Evolutionary conservation across 768 basidiomycete genomes (phyloP).

Genomic region (Rhodosporidiobolus sp.): DNA sequence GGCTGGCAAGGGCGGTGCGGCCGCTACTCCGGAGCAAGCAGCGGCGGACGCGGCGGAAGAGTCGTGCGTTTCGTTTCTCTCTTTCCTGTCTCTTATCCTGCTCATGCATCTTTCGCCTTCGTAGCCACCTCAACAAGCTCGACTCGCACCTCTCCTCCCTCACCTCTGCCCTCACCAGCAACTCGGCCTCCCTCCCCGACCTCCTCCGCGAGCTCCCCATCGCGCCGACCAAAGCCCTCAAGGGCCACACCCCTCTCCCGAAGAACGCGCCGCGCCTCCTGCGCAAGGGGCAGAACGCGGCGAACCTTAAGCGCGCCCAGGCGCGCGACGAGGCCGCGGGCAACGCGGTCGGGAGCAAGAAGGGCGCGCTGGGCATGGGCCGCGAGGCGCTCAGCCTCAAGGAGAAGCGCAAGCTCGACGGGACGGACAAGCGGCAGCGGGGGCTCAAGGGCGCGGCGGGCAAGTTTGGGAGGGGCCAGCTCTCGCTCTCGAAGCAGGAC

Average conservation of each 20-base stretch:
- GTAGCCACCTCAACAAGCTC: conserved; percentile 72
- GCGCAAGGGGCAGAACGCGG: conserved; percentile 31
- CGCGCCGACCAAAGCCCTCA: conserved; percentile 22
- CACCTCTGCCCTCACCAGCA: conserved; percentile 70
- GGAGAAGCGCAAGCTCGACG: conserved; percentile 36
- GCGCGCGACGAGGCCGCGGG: conserved; percentile 31
- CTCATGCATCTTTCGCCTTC: conserved; percentile 56
- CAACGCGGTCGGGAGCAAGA: conserved; percentile 3
- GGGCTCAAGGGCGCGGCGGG: conserved; percentile 28
- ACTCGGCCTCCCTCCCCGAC: conserved; percentile 22
- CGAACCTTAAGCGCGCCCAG: conserved; percentile 35
- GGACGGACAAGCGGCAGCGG: conserved; percentile 35
- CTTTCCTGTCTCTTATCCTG: background rate
- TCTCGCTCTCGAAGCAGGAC: conserved; percentile 30
- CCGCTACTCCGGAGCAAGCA: background rate
- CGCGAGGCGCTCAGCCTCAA: conserved; percentile 32
- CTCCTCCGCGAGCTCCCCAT: conserved; percentile 35
- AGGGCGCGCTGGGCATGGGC: background rate
- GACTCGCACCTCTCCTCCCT: conserved; percentile 76
- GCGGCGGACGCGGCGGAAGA: conserved; percentile 26
- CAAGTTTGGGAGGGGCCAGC: conserved; percentile 25
- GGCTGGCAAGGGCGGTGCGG: background rate
- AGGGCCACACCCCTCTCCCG: conserved; percentile 39
- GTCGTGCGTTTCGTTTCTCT: conserved; percentile 23
- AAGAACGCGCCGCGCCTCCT: conserved; percentile 37